A percentile compares a stretch with the other conserved stretches of the same genome.
Evolutionary conservation across 106 monocot genomes (phyloP).

Genomic region (Amphibolis antarctica): DNA sequence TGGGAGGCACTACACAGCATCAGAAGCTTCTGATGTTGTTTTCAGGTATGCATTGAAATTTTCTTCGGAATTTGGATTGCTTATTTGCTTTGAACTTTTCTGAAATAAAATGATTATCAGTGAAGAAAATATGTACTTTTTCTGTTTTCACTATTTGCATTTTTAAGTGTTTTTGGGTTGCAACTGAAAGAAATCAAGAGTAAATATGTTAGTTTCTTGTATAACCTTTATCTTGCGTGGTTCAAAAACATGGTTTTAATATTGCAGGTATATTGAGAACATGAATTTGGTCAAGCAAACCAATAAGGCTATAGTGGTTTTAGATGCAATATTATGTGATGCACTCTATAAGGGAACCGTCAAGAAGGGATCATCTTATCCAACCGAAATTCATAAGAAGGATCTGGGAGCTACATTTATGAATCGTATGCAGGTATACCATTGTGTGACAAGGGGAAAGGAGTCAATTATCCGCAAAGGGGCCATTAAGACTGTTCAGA

Average conservation of each 20-base stretch:
- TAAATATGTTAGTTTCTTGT: neutral
- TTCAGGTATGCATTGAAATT: constrained; percentile 42
- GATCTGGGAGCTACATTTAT: constrained; percentile 78
- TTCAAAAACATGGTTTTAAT: neutral
- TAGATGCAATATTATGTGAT: constrained; percentile 85
- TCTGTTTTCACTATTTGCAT: neutral
- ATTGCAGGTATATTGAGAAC: constrained; percentile 70
- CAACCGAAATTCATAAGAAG: constrained; percentile 84
- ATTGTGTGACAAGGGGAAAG: constrained; percentile 52
- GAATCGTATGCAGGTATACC: constrained; percentile 78
- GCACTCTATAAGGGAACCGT: constrained; percentile 86
- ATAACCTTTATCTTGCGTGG: neutral
- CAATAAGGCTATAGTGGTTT: constrained; percentile 53
- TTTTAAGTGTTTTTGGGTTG: neutral
- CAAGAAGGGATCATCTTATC: constrained; percentile 78
- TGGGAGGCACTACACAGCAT: constrained; percentile 56
- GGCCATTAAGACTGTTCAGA: constrained; percentile 56
- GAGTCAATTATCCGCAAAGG: constrained; percentile 64
- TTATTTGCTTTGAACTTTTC: neutral
- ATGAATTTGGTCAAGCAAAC: constrained; percentile 63
- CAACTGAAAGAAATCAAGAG: neutral
- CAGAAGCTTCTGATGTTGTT: constrained; percentile 68
- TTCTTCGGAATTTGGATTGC: neutral
- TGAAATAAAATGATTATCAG: neutral
- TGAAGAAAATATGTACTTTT: neutral